Conservation (phyloP, 2,329 filamentous ascomycete genomes). For the Rhinocladiella similis region DNA sequence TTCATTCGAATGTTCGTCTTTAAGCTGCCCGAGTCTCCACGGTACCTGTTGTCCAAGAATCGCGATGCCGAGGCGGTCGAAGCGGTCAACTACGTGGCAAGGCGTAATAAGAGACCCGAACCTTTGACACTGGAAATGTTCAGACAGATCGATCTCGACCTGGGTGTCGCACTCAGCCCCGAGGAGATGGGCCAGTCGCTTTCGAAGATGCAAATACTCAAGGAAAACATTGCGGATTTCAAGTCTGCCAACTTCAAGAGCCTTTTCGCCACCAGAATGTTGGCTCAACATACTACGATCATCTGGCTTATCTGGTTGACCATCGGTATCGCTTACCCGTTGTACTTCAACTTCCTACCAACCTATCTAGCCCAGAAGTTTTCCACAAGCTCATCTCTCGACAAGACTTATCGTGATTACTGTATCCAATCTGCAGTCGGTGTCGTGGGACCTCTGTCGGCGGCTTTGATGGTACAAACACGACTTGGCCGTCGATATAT, state of each 20-base stretch:
- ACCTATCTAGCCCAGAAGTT: constrained; percentile 46
- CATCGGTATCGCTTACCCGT: constrained; percentile 55
- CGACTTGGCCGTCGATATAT: constrained; percentile 70
- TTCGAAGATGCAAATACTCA: constrained; percentile 31
- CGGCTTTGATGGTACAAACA: constrained; percentile 67
- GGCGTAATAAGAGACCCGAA: constrained; percentile 60
- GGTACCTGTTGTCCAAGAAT: constrained; percentile 74
- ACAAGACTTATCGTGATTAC: constrained; percentile 65
- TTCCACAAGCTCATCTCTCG: constrained; percentile 15
- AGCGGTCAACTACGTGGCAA: constrained; percentile 70
- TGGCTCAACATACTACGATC: constrained; percentile 52
- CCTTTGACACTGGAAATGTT: constrained; percentile 35
- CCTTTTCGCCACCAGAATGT: constrained; percentile 60
- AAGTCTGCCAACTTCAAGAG: constrained; percentile 31
- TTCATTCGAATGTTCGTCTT: constrained; percentile 65
- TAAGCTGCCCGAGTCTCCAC: constrained; percentile 71
- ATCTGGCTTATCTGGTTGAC: constrained; percentile 74
- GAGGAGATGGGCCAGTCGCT: constrained; percentile 22
- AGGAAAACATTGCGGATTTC: constrained; percentile 33
- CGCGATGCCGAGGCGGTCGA: constrained; percentile 66
- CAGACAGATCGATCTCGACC: constrained; percentile 32
- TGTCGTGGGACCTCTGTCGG: constrained; percentile 69
- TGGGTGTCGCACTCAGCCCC: not conserved
- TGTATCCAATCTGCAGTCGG: constrained; percentile 72
- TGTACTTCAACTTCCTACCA: constrained; percentile 50